These are phyloP conservation scores for Uronychia binucleata DNA, from an alignment of 73 alveolate species.

Conservation along the genomic window DNA sequence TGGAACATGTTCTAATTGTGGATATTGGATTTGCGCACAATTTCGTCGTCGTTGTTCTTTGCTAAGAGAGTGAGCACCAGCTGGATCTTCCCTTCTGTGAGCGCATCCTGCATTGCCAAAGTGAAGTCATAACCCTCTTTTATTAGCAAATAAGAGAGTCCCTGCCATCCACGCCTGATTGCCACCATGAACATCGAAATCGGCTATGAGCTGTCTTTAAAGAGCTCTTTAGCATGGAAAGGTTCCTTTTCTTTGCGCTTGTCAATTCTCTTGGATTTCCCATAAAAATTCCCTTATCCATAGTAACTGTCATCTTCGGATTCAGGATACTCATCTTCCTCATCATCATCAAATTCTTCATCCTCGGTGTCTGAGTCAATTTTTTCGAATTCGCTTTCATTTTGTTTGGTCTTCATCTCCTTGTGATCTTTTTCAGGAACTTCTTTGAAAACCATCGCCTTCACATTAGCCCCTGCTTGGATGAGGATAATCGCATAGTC, in stretches of 20 bases:
- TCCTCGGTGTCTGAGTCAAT: background rate
- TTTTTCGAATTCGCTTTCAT: background rate
- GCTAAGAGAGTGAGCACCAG: conserved; percentile 65
- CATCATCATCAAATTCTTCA: conserved; percentile 34
- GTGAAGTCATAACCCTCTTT: conserved; percentile 42
- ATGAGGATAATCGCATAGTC: conserved; percentile 56
- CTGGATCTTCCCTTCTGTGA: conserved; percentile 64
- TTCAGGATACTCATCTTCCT: conserved; percentile 28
- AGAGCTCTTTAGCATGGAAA: background rate
- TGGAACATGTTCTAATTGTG: conserved; percentile 70
- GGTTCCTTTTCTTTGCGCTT: conserved; percentile 1
- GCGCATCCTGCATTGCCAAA: conserved; percentile 81
- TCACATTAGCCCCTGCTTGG: conserved; percentile 38
- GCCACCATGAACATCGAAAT: conserved; percentile 67
- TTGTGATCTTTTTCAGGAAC: conserved; percentile 12
- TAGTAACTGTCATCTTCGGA: conserved; percentile 17
- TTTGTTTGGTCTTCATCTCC: no score
- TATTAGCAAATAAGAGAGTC: conserved; percentile 73
- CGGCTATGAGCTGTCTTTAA: conserved; percentile 5
- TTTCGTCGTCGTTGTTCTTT: conserved; percentile 60
- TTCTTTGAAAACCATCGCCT: conserved; percentile 26
- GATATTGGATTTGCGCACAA: conserved; percentile 35
- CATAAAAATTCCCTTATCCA: conserved; percentile 4
- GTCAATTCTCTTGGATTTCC: conserved; percentile 18
- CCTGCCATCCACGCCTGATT: conserved; percentile 63